Percentiles rank a stretch among this genome's conserved stretches.
phyloP scores from a whole-genome alignment of 306 rosid genomes.

The Cyclanthera cordifolia region DNA sequence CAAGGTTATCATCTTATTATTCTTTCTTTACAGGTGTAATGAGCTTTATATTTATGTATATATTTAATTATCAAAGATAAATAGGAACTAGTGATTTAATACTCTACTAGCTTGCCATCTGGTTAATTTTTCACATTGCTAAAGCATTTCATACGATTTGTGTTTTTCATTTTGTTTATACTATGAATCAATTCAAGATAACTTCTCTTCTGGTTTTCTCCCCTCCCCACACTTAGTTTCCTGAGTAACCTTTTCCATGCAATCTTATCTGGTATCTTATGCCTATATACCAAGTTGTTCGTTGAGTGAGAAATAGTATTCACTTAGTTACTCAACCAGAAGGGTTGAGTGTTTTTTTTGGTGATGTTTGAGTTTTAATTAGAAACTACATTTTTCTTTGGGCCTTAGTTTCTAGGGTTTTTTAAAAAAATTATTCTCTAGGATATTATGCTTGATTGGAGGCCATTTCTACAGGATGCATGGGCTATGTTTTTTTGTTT shows the following conservation, averaged over 20 bases:
- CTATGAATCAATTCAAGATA: neutral
- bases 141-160: neutral
- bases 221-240: neutral
- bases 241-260: neutral
- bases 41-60: neutral
- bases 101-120: neutral
- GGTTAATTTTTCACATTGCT: neutral
- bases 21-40: neutral
- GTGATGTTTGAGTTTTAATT: no score
- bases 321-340: no score
- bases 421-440: no score
- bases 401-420: no score
- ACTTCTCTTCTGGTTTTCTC: neutral
- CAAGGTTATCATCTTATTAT: slow-evolving; percentile 30
- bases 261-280: neutral
- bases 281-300: neutral
- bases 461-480: no score
- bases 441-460: no score
- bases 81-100: neutral
- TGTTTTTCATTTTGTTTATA: neutral
- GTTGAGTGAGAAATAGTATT: no score
- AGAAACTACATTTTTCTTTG: no score
- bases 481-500: no score
- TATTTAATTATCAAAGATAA: neutral
- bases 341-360: no score